Evolutionary conservation across 305 asterid species (phyloP).

Genomic region (Ruellia speciosa): DNA sequence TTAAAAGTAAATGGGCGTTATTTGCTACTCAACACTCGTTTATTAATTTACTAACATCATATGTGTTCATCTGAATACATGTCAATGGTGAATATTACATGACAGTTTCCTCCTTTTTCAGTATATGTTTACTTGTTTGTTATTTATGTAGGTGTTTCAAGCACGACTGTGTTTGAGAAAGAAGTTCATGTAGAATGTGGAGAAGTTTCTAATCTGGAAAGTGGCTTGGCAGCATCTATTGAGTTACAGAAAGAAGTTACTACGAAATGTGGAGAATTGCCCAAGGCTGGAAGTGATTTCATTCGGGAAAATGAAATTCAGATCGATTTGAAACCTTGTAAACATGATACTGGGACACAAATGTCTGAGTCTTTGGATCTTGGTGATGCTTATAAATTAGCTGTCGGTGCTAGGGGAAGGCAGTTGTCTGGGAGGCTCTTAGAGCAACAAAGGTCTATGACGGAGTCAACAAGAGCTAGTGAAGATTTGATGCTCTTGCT

Average conservation of each 20-base stretch:
- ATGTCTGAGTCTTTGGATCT: constrained; percentile 47
- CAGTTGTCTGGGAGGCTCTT: constrained; percentile 71
- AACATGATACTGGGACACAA: constrained; percentile 29
- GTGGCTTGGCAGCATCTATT: constrained; percentile 18
- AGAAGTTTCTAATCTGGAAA: constrained; percentile 28
- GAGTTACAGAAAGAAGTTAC: constrained; percentile 24
- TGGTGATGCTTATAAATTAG: constrained; percentile 75
- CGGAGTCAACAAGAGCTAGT: constrained; percentile 56
- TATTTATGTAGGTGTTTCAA: constrained; percentile 23
- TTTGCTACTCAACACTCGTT: neutral
- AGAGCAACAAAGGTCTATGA: constrained; percentile 68
- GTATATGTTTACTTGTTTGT: neutral
- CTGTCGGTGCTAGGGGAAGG: constrained; percentile 53
- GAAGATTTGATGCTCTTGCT: constrained; percentile 70
- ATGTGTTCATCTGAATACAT: no score
- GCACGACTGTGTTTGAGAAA: constrained; percentile 24
- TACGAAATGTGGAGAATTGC: constrained; percentile 22
- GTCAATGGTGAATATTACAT: neutral
- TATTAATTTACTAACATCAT: no score
- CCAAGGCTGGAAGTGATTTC: constrained; percentile 22
- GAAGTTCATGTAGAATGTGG: constrained; percentile 22
- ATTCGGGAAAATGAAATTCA: constrained; percentile 25
- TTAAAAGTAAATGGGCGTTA: constrained; percentile 1
- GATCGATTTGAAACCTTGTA: constrained; percentile 32
- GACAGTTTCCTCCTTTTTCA: neutral